Base-by-base conservation (phyloP, 768 basidiomycete species). In the Roridomyces roridus region DNA sequence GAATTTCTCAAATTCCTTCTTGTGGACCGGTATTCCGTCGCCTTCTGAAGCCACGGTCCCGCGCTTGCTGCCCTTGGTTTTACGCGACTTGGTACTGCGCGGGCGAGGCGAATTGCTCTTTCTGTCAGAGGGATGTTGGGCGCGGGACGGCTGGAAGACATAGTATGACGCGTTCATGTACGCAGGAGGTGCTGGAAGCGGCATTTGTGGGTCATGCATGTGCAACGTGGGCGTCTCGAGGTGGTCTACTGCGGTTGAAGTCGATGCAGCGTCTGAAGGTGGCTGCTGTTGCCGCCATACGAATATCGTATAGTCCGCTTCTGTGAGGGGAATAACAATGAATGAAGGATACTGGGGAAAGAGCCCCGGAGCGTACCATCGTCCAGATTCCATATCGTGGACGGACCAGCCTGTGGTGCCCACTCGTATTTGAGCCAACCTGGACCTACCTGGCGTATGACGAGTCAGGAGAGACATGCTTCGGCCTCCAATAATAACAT, bases 361-460 rank as follows among this genome's bases (percentile, higher is more conserved):
- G n/a, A n/a, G n/a, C n/a, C n/a, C n/a, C n/a, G n/a, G 28, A 15
- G 69, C 76, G 66, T 65, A 90, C 94, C 94, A 67, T 98, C 95
- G 68, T 96, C 93, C 11, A 98, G 74, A 66, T 91, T 89, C 92
- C 92, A 97, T 45, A 92, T 86, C 84, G 61, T 86, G 85, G 77
- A 85, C n/a, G n/a, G n/a, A n/a, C n/a, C n/a, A n/a, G n/a, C n/a
- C n/a, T n/a, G n/a, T n/a, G n/a, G n/a, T n/a, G n/a, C n/a, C n/a
- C n/a, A 95, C 59, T 90, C 84, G 68, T 98, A 98, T 66, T 94
- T 93, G 44, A 96, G 75, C 85, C 92, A 94, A 31, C 91, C 89
- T 15, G 89, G 78, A 26, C 85, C 86, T 18, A 94, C 31, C 31
- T 34, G 15, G 15, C n/a, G 15, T 15, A 10, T 34, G 11, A 10